phyloP scores from a whole-genome alignment of 2,329 filamentous ascomycete species.

The Ophiocordyceps camponoti-floridani region DNA sequence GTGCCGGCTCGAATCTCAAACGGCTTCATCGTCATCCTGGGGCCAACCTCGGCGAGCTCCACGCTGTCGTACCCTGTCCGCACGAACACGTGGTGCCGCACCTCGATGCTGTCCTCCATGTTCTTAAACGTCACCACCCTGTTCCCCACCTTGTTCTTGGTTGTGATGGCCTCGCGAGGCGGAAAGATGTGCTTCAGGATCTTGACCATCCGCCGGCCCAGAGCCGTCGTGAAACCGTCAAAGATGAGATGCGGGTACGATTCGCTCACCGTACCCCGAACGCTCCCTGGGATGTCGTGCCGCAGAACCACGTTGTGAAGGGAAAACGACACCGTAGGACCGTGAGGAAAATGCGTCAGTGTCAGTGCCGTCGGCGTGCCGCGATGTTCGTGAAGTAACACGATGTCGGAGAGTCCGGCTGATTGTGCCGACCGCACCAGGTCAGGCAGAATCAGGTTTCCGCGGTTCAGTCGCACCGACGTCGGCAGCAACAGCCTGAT shows the following conservation, averaged over 20 bases:
- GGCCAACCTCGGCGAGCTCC: slow-evolving; percentile 76
- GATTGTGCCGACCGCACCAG: slow-evolving; percentile 67
- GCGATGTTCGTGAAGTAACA: slow-evolving; percentile 81
- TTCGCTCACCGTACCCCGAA: slow-evolving; percentile 77
- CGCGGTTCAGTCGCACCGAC: slow-evolving; percentile 74
- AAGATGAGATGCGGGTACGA: slow-evolving; percentile 91
- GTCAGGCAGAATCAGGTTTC: slow-evolving; percentile 75
- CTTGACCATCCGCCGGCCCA: slow-evolving; percentile 72
- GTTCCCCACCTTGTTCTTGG: slow-evolving; percentile 61
- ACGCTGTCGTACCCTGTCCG: slow-evolving; percentile 81
- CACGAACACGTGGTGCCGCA: slow-evolving; percentile 71
- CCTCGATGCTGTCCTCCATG: slow-evolving; percentile 82
- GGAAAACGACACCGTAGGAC: slow-evolving; percentile 63
- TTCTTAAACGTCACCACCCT: slow-evolving; percentile 90
- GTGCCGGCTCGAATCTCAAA: slow-evolving; percentile 90
- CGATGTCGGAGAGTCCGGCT: slow-evolving; percentile 65
- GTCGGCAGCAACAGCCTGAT: slow-evolving; percentile 71
- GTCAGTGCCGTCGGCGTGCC: slow-evolving; percentile 84
- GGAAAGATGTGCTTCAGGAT: slow-evolving; percentile 91
- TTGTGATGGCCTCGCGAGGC: slow-evolving; percentile 59
- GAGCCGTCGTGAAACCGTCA: slow-evolving; percentile 69
- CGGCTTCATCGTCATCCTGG: slow-evolving; percentile 89
- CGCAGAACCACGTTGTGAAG: slow-evolving; percentile 85
- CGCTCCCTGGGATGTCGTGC: slow-evolving; percentile 78
- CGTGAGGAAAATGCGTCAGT: slow-evolving; percentile 73